Percentiles rank a stretch among this genome's conserved stretches.
These are phyloP conservation scores for Rhizopus arrhizus DNA, from an alignment of 371 early-diverging fungal species.

Conservation along the genomic window DNA sequence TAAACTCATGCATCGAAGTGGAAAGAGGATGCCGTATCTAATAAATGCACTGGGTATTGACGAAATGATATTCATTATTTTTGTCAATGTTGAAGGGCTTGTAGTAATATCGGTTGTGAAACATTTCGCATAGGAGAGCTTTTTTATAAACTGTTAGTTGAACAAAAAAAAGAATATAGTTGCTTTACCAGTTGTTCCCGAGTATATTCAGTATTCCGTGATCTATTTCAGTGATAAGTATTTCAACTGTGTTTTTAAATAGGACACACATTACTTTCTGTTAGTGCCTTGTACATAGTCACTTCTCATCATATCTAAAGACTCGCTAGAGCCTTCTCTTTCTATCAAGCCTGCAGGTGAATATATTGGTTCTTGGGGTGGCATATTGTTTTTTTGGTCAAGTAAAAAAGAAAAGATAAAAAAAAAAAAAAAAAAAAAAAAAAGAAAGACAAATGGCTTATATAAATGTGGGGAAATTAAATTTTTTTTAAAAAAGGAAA, in stretches of 20 bases:
- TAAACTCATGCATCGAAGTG: constrained; percentile 31
- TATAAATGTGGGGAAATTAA: background rate
- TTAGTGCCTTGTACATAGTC: constrained; percentile 23
- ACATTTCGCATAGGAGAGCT: constrained; percentile 44
- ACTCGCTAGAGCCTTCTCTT: constrained; percentile 13
- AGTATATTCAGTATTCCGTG: constrained; percentile 33
- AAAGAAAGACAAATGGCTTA: constrained; percentile 5
- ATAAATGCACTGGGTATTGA: constrained; percentile 34
- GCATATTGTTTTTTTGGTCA: constrained; percentile 11
- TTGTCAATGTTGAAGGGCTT: background rate
- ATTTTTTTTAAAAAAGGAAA: no score
- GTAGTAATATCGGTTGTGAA: constrained; percentile 17
- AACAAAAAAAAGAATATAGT: background rate
- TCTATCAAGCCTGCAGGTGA: background rate
- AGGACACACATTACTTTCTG: constrained; percentile 17
- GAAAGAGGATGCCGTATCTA: constrained; percentile 43
- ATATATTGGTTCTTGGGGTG: constrained; percentile 18
- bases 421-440: constrained; percentile 6
- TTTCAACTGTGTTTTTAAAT: background rate
- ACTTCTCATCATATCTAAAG: constrained; percentile 24
- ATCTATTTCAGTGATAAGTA: constrained; percentile 12
- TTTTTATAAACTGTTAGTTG: background rate
- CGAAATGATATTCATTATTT: constrained; percentile 5
- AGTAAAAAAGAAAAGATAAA: background rate
- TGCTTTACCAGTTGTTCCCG: constrained; percentile 39